Evolutionary conservation across 345 rosid genomes (phyloP), one percentile per base, ranked within the genome.

Genomic region (Boechera divaricarpa): DNA sequence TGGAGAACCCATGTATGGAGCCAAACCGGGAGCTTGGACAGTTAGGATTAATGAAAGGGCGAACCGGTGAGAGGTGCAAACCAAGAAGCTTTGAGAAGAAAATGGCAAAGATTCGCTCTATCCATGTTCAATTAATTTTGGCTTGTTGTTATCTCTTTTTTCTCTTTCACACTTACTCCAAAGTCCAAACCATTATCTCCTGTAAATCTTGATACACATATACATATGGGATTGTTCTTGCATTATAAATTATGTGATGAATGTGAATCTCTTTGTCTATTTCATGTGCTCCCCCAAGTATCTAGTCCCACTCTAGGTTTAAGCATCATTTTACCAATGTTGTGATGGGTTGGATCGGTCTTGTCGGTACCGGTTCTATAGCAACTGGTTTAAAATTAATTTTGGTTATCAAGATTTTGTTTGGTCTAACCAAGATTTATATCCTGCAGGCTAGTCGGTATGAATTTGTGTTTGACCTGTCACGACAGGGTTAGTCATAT

Each of bases 1-100:
- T 75, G 88, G 90, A 56, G 87, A 82, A 78, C 93, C 98, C 70
- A 75, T 83, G 26, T 82, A 69, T 59, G 90, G 90, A 82, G 41
- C 89, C 57, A 84, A 82, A 79, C 85, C 60, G 3, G 86, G 85
- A 55, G 59, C 89, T 2, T 87, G 86, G 88, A 77, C 77, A 6
- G 79, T 87, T 73, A 86, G 86, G 85, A 77, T 85, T 29, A 81
- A 79, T 42, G 89, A 89, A 41, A 86, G 90, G 86, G 90, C 49
- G 1, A 78, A 58, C 55, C 63, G 73, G 49, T 78, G 49, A 71
- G 26, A 63, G 35, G 2, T 44, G 57, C 42, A 69, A 60, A 51
- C 26, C 16, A 67, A 67, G 45, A 75, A 75, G 66, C 72, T 24
- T 4, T 36, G 4, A 12, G 16, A 51, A 69, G 75, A 33, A 33